Base-by-base conservation (phyloP, 1,139 yeast genomes). In the Geotrichum fermentans region DNA sequence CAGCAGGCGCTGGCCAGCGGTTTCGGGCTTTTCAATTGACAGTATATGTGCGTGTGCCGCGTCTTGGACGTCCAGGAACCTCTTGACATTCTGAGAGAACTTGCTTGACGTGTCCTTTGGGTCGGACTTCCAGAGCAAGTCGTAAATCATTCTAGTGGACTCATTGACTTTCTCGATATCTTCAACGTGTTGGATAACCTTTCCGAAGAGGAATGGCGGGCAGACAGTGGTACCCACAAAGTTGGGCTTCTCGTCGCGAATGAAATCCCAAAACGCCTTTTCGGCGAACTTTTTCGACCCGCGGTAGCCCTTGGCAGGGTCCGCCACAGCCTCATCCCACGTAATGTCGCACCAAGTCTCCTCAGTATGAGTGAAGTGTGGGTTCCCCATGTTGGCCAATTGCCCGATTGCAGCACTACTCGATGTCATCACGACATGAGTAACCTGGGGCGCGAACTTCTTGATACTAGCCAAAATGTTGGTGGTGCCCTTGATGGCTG, bases 131-230 rank as follows among this genome's bases (percentile, higher is more conserved):
- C 51, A 51, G 7, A 44, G 45, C 29, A 55, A 43, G 44, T 57
- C 53, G 33, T 56, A 45, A 18, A 49, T 40, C 24, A 36, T 14
- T 2, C 45, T 52, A 35, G 52, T 57, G n/a, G 63, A 59, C 2
- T 61, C 57, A 53, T 61, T 61, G 52, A 61, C 37, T 18, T 52
- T 45, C 24, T 56, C 57, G 21, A 51, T 47, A n/a, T 53, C 43
- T 18, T 51, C 53, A 26, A 57, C 50, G 30, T 54, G 54, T 13
- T 49, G 52, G 30, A 60, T 46, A 43, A 61, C 50, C 6, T 80
- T 80, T 16, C 80, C 80, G 58, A 73, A 70, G 2, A 74, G 73
- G 47, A 60, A 68, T 1, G 69, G 68, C 11, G 81, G 80, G 52
- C 66, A 66, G 21, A 75, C 65, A 1, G 75, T 64, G n/a, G 73